Evolutionary conservation across 805 yeast species (phyloP), one percentile per base, ranked within the genome.

Genomic region (Yarrowia sp.): DNA sequence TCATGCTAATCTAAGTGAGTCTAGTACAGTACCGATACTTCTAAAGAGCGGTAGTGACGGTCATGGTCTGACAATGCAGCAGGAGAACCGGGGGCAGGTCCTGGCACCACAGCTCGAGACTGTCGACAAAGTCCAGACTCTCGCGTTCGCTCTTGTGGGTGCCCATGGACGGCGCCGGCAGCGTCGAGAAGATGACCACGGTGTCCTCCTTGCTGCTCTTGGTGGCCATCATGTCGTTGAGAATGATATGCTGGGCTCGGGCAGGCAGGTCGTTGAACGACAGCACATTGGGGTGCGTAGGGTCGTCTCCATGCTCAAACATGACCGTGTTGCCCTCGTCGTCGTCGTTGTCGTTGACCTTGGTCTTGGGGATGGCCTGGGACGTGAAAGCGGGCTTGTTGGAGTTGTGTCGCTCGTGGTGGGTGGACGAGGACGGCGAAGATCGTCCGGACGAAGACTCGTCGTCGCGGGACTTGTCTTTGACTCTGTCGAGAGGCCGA

Each of bases 201-300:
- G 97, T 86, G 24, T 80, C 79, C 7, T 80, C 78, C 36, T 42
- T 49, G n/a, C 47, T 39, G 0, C 97, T 91, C 33, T 85, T 77
- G 24, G 80, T 80, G 55, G 79, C 79, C 97, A 94, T 93, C 69
- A 94, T 80, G 71, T 92, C 97, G 76, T 94, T 94, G 71, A 95
- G 79, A 61, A 95, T 89, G 64, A 94, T 76, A 75, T 93, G 97
- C 76, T 94, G 99, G 0, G 96, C 95, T 71, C 86, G 86, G 9
- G 97, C 95, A 0, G 98, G 97, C n/a, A 94, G 77, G 70, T 91
- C 95, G 75, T 92, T 90, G 78, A 93, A 93, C 0, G 90, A 84
- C 20, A 82, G 73, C 46, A 42, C 60, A 38, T 42, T 43, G 15
- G 55, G 44, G 12, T 61, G 47, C 1, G 67, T 33, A 9, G 68